Base-by-base conservation (phyloP, 306 rosid genomes). In the Hylodesmum podocarpum region DNA sequence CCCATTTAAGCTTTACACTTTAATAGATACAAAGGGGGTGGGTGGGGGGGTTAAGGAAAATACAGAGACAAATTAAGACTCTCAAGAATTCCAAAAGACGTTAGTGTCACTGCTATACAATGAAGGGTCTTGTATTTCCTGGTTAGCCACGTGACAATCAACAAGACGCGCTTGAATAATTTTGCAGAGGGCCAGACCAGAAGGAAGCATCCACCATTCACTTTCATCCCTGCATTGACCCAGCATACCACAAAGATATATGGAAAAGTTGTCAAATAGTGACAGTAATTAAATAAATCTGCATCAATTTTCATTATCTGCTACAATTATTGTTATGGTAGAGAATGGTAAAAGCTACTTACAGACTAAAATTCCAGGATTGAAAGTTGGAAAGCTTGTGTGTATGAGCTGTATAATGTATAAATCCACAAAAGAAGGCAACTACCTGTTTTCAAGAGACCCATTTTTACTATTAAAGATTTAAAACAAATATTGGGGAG, bases 181-280 rank as follows among this genome's bases (percentile, higher is more conserved):
- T 84, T 95, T 95, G 79, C 93, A 90, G 57, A 90, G 73, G 18
- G 88, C 86, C 75, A 95, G 85, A 51, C 97, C 92, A 51, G 85
- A 82, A 68, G 99, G 97, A 84, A 92, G 97, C 86, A 95, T 84
- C 99, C 99, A 95, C 97, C 99, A 95, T 79, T 90, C 99, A 79
- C 96, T 95, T 84, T 87, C 99, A 84, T 95, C 97, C 97, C 99
- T 93, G 92, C 83, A 72, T 73, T 81, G 27, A 34, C 39, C 73
- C 46, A 62, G 12, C 75, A 79, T 39, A 55, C 3, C 54, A 76
- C 55, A 65, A 25, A 25, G n/a, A 28, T 34, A 39, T 18, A 40
- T 14, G 65, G 19, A 27, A 76, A 31, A 46, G 41, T 73, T 68
- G 69, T 59, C 62, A 70, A 79, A 34, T 14, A 63, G 41, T 58